Evolutionary conservation across 441 rosid species (phyloP), one percentile per base, ranked within the genome.

Genomic region (Populus hybrid): DNA sequence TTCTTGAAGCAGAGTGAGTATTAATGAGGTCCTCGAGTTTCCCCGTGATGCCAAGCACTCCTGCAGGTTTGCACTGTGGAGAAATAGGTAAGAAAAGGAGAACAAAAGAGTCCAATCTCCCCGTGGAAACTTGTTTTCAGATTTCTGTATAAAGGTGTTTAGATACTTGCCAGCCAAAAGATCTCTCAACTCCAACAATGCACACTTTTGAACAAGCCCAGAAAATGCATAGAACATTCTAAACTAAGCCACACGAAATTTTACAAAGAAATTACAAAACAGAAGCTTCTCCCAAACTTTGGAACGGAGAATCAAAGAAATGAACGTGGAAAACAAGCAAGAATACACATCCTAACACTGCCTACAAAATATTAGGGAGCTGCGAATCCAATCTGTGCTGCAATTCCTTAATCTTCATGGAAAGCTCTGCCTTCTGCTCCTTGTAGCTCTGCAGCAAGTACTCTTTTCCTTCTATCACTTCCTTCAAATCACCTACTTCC

Each of bases 321-420:
- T 28, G 59, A 81, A n/a, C 24, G 53, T 3, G 32, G 63, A 40
- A 53, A 78, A 71, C 74, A 78, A 80, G 69, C 77, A 85, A 88
- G 88, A 87, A 88, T 95, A 92, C 76, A 82, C 72, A 82, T 76
- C 77, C 86, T 84, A 78, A 84, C 73, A 35, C 9, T 70, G 80
- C 88, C 98, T 96, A 96, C 90, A 94, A 92, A 86, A 94, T 91
- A 85, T 83, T 87, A 19, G 96, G 99, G 9, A 96, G 89, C 87
- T 96, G 98, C 30, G 91, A 90, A 77, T 94, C 94, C 87, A 96
- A 78, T 89, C 98, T 91, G 81, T 87, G 93, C 83, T 92, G 98
- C 87, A 96, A 65, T 80, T 96, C 98, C 85, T 85, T 92, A 19
- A 96, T 70, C 88, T 92, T 94, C 89, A 86, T 9, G 1, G 97